Evolutionary conservation across 2,329 filamentous ascomycete species (phyloP), one percentile per base, ranked within the genome.

Genomic region (Oidium heveae): DNA sequence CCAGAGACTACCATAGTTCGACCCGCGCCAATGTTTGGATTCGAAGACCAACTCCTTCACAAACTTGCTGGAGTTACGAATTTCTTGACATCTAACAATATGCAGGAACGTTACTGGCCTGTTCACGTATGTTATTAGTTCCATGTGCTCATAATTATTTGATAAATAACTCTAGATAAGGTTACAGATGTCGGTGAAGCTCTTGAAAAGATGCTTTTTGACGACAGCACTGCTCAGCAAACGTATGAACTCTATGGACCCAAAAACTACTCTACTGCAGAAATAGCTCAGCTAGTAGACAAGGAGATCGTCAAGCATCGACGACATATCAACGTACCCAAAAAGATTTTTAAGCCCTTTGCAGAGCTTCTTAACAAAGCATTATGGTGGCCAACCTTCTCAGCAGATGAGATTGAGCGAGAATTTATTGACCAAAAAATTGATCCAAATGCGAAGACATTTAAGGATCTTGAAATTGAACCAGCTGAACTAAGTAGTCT

Each of bases 1-100:
- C 91, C 91, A 28, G 91, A 98, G 71, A 94, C 91, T 18, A 98
- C 91, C 49, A 87, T 98, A 62, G 91, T 98, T 59, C 80, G 91
- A 59, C 91, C 91, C 47, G 85, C 89, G 13, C 91, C 88, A 54
- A 77, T 94, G 68, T 98, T 94, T 66, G 91, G 91, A 37, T 94
- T 87, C 65, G 91, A 98, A 69, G 91, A 98, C 69, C 82, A 82
- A 63, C 77, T 98, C 47, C 79, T 98, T 39, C 79, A 94, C 68
- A 85, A 80, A 66, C 79, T 96, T 54, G 91, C 89, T 44, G 76
- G 79, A 60, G 74, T 81, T 12, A 79, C 80, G 57, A 94, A 94
- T 67, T 66, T 94, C 56, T 76, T 96, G 64, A 95, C 87, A 24
- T 77, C 86, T 56, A 98, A 98, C 72, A 79, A 89, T 71, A 86